Evolutionary conservation across 352 stramenopile genomes (phyloP).

Genomic region (Elongisporangium anandrum): DNA sequence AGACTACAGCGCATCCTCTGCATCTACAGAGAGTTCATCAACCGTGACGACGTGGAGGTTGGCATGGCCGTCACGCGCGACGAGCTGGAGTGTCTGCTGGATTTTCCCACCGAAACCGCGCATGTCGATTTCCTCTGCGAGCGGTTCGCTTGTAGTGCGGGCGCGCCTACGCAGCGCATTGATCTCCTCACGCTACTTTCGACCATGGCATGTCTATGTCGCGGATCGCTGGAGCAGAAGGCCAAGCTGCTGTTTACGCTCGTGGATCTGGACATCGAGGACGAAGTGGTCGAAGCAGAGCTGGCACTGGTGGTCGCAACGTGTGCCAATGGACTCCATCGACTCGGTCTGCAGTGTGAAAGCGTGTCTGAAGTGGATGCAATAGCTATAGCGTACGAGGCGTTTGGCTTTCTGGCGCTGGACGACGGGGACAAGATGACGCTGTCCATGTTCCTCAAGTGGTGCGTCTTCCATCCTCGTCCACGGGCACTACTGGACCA

Average conservation of each 20-base stretch:
- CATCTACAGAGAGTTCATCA: constrained; percentile 56
- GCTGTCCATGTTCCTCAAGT: constrained; percentile 53
- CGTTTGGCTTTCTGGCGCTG: constrained; percentile 57
- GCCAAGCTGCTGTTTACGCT: constrained; percentile 57
- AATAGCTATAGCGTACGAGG: constrained; percentile 53
- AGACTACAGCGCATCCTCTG: constrained; percentile 51
- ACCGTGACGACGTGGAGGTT: constrained; percentile 41
- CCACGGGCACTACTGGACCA: constrained; percentile 49
- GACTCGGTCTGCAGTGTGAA: constrained; percentile 23
- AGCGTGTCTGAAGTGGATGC: constrained; percentile 39
- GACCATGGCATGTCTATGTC: constrained; percentile 34
- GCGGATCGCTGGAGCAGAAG: constrained; percentile 46
- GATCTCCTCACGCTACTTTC: constrained; percentile 59
- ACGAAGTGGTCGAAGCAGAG: constrained; percentile 71
- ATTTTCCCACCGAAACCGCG: constrained; percentile 26
- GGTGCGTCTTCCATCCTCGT: constrained; percentile 61
- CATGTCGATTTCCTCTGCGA: constrained; percentile 50
- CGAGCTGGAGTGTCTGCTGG: constrained; percentile 60
- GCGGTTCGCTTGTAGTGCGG: constrained; percentile 21
- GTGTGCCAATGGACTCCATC: constrained; percentile 35
- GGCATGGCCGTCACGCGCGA: constrained; percentile 54
- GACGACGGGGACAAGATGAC: constrained; percentile 71
- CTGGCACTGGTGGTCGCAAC: constrained; percentile 59
- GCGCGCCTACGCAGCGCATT: constrained; percentile 14
- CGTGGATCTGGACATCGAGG: constrained; percentile 68